These are phyloP conservation scores for Fusarium pseudocircinatum DNA, from an alignment of 2,329 filamentous ascomycete species.

Conservation along the genomic window DNA sequence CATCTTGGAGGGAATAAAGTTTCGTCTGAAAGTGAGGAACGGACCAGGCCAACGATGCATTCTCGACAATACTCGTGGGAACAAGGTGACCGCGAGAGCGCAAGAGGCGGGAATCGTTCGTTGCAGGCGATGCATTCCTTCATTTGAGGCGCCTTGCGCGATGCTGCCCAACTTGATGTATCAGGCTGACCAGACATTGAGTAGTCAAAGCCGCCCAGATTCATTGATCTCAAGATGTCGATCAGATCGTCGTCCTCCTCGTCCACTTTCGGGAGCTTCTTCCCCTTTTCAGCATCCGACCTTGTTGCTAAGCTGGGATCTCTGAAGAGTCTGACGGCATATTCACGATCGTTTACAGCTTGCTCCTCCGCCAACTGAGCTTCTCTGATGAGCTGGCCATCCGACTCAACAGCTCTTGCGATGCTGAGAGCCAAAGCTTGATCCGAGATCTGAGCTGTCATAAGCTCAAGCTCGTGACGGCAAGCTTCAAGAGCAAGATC, in stretches of 20 bases:
- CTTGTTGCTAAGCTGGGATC: too few relatives aligned
- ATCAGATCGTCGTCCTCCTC: not conserved
- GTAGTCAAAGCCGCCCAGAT: not conserved
- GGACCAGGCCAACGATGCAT: conserved; percentile 60
- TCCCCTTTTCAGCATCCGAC: too few relatives aligned
- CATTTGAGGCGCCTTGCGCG: not conserved
- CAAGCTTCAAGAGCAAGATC: conserved; percentile 8
- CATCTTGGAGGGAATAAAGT: conserved; percentile 65
- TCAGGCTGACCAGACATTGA: not conserved
- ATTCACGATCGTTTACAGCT: not conserved
- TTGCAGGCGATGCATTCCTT: not conserved
- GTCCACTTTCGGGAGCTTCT: not conserved
- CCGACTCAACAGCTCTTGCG: conserved; percentile 1
- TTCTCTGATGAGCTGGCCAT: not conserved
- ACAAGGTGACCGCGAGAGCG: conserved; percentile 43
- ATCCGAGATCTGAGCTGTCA: not conserved
- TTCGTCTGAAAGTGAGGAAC: conserved; percentile 56
- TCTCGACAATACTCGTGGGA: conserved; percentile 61
- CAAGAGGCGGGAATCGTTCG: too few relatives aligned
- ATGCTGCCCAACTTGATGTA: not conserved
- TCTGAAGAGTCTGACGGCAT: not conserved
- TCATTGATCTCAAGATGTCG: not conserved
- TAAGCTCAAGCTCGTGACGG: not conserved
- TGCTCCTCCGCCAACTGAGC: not conserved
- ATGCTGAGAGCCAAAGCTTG: conserved; percentile 3